These are phyloP conservation scores for Sphagnum magellanicum DNA, from an alignment of 228 moss, liverwort and hornwort species.

Conservation along the genomic window DNA sequence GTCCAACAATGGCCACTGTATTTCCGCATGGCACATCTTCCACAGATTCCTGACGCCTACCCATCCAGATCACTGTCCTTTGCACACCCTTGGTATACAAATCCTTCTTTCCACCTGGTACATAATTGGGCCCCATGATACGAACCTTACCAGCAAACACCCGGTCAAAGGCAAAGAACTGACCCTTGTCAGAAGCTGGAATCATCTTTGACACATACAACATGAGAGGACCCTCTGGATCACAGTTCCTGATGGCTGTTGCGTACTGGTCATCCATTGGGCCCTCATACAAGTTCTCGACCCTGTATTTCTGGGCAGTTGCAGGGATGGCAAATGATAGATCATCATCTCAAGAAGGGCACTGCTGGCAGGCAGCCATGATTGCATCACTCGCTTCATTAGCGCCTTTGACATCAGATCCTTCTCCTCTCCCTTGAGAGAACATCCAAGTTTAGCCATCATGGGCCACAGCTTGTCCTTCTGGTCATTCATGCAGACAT, in stretches of 20 bases:
- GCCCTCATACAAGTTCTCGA: conserved; percentile 12
- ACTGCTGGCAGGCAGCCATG: conserved; percentile 20
- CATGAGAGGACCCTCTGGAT: conserved; percentile 13
- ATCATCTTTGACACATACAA: conserved; percentile 13
- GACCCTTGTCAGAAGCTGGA: conserved; percentile 12
- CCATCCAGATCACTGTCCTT: conserved; percentile 16
- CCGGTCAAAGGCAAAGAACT: conserved; percentile 9
- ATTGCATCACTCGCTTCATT: conserved; percentile 30
- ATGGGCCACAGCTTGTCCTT: conserved; percentile 26
- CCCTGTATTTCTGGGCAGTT: conserved; percentile 13
- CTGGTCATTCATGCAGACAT: conserved; percentile 27
- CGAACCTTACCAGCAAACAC: conserved; percentile 18
- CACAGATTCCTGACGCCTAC: conserved; percentile 21
- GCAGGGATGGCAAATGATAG: conserved; percentile 9
- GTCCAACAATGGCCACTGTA: conserved; percentile 18
- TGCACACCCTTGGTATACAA: conserved; percentile 18
- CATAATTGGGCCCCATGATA: conserved; percentile 21
- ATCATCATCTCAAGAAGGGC: conserved; percentile 15
- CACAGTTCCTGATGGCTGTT: conserved; percentile 11
- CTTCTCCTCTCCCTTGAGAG: conserved; percentile 27
- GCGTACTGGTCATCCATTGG: conserved; percentile 3
- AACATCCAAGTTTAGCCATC: conserved; percentile 18
- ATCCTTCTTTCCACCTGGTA: conserved; percentile 21
- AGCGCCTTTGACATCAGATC: conserved; percentile 24
- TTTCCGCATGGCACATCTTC: conserved; percentile 22